These are phyloP conservation scores for Allium sativum DNA, from an alignment of 106 monocot genomes.

Conservation along the genomic window DNA sequence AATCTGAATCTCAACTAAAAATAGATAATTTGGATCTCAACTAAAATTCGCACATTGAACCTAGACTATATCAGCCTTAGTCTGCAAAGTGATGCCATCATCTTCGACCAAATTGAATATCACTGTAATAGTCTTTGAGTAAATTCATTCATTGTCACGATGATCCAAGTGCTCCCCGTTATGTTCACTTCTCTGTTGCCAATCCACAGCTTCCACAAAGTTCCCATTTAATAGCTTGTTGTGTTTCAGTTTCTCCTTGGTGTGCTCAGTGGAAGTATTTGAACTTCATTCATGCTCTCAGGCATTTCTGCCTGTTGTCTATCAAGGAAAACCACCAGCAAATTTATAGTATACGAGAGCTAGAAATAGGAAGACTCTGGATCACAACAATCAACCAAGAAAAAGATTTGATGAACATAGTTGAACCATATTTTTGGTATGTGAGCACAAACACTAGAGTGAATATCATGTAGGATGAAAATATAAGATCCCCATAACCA, in stretches of 20 bases:
- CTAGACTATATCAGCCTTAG: no score
- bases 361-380: constrained; percentile 70
- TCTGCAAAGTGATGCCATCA: no score
- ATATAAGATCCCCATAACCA: constrained; percentile 89
- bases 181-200: no score
- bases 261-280: constrained; percentile 37
- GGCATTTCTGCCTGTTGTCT: constrained; percentile 74
- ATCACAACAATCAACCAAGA: constrained; percentile 50
- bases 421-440: constrained; percentile 79
- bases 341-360: constrained; percentile 80
- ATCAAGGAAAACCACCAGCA: constrained; percentile 77
- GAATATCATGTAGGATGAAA: constrained; percentile 97
- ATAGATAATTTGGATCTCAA: no score
- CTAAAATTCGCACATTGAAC: no score
- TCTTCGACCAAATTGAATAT: no score
- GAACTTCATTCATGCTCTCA: constrained; percentile 32
- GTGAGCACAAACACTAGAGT: constrained; percentile 76
- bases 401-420: constrained; percentile 53
- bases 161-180: no score
- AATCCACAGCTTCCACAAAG: constrained; percentile 39
- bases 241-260: constrained; percentile 52
- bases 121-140: no score
- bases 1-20: no score
- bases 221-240: constrained; percentile 54
- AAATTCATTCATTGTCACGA: no score